Evolutionary conservation across 495 filamentous ascomycete genomes (phyloP).

Genomic region (Hypoxylon cercidicola): DNA sequence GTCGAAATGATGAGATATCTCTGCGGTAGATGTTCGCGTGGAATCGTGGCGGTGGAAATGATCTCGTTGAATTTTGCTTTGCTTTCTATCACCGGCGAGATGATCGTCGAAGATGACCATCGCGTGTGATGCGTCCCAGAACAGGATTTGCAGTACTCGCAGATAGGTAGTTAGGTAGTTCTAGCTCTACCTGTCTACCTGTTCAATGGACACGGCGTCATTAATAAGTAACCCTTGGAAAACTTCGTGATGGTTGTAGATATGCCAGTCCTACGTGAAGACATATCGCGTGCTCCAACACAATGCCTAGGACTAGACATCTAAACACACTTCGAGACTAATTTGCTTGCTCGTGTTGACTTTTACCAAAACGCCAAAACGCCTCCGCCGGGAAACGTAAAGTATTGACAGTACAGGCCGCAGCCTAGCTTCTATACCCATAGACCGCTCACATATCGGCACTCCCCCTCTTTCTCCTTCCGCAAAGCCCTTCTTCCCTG

Average conservation of each 20-base stretch:
- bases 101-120: too few species aligned
- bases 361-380: conserved; percentile 31
- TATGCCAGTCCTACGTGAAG: background rate
- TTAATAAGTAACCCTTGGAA: background rate
- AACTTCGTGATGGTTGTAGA: background rate
- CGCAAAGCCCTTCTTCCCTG: background rate
- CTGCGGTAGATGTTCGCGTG: too few species aligned
- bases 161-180: background rate
- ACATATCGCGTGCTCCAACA: background rate
- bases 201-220: conserved; percentile 1
- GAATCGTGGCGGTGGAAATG: too few species aligned
- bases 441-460: too few species aligned
- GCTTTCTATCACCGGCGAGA: too few species aligned
- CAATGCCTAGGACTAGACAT: background rate
- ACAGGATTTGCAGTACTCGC: too few species aligned
- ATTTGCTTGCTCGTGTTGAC: conserved; percentile 10
- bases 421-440: conserved; percentile 10
- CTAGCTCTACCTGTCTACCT: too few species aligned
- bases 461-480: too few species aligned
- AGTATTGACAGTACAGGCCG: conserved; percentile 3
- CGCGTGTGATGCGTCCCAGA: too few species aligned
- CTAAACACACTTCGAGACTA: background rate
- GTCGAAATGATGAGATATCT: too few species aligned
- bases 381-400: conserved; percentile 20
- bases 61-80: too few species aligned